Percentiles rank a stretch among this genome's conserved stretches.
Conservation (phyloP, 1,284 basidiomycete species). For the Ganoderma meredithae region DNA sequence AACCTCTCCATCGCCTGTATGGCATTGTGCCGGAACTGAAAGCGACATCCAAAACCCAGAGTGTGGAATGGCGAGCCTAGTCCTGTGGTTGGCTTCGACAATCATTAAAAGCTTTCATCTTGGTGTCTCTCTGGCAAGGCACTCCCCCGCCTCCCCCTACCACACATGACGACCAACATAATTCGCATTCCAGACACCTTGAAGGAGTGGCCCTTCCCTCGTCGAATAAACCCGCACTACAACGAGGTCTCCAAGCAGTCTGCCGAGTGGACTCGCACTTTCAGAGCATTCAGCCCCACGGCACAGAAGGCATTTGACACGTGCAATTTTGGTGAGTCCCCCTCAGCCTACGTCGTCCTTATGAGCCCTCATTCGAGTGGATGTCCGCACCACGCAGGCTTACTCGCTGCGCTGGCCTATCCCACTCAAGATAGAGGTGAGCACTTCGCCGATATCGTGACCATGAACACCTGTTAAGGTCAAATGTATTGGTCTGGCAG, state of each 20-base stretch:
- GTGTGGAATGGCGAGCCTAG: too few species aligned
- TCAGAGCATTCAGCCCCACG: conserved; percentile 27
- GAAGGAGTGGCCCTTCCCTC: conserved; percentile 1
- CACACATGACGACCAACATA: background rate
- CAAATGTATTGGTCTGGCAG: conserved; percentile 5
- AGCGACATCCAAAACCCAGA: too few species aligned
- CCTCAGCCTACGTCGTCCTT: too few species aligned
- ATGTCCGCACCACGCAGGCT: conserved; percentile 9
- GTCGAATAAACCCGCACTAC: conserved; percentile 9
- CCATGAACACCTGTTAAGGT: background rate
- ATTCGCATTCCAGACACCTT: conserved; percentile 6
- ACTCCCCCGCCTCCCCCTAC: background rate
- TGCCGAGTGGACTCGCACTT: conserved; percentile 8
- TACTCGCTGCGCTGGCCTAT: conserved; percentile 33
- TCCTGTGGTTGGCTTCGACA: too few species aligned
- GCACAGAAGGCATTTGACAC: conserved; percentile 33
- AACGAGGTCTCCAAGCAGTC: background rate
- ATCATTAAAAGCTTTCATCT: too few species aligned
- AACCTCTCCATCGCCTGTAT: too few species aligned
- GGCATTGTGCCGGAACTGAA: too few species aligned
- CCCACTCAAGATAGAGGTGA: conserved; percentile 22
- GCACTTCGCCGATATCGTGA: background rate
- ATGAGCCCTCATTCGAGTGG: too few species aligned
- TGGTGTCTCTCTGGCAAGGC: too few species aligned
- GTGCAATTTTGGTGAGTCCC: conserved; percentile 35